Conservation (phyloP, 805 yeast species). For the Candida insectorum region DNA sequence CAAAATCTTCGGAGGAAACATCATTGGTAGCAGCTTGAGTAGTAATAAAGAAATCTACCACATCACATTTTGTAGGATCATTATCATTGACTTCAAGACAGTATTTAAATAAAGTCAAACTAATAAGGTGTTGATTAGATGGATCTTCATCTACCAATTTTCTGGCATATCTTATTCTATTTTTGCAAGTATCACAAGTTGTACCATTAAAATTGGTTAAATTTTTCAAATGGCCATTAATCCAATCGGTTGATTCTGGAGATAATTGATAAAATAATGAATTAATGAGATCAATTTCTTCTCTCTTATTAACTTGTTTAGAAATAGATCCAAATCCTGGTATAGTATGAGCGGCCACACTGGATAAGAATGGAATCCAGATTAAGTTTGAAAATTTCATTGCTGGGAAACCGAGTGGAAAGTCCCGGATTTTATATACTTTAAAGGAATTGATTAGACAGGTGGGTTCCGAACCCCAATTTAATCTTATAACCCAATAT, state of each 20-base stretch:
- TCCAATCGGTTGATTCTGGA: slow-evolving; percentile 24
- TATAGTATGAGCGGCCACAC: slow-evolving; percentile 9
- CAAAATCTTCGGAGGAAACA: slow-evolving; percentile 13
- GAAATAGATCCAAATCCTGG: slow-evolving; percentile 11
- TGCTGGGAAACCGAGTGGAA: too few relatives aligned
- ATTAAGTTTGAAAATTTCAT: too few relatives aligned
- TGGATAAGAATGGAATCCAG: too few relatives aligned
- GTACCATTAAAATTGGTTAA: slow-evolving; percentile 30
- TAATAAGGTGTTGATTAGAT: slow-evolving; percentile 31
- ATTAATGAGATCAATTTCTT: slow-evolving; percentile 21
- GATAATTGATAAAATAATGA: slow-evolving; percentile 22
- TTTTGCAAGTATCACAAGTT: slow-evolving; percentile 33
- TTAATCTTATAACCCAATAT: too few relatives aligned
- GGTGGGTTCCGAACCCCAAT: too few relatives aligned
- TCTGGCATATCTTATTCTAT: slow-evolving; percentile 29
- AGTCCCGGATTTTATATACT: too few relatives aligned
- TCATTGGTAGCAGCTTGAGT: slow-evolving; percentile 23
- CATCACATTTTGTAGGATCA: slow-evolving; percentile 29
- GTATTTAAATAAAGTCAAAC: slow-evolving; percentile 33
- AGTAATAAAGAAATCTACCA: slow-evolving; percentile 35
- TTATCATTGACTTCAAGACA: slow-evolving; percentile 27
- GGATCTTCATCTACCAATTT: slow-evolving; percentile 25
- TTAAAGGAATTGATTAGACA: too few relatives aligned
- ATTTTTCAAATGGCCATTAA: slow-evolving; percentile 22
- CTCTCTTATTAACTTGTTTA: slow-evolving; percentile 12